A percentile compares a stretch with the other conserved stretches of the same genome.
phyloP scores from a whole-genome alignment of 805 yeast species.

The Ogataea wickerhamii region DNA sequence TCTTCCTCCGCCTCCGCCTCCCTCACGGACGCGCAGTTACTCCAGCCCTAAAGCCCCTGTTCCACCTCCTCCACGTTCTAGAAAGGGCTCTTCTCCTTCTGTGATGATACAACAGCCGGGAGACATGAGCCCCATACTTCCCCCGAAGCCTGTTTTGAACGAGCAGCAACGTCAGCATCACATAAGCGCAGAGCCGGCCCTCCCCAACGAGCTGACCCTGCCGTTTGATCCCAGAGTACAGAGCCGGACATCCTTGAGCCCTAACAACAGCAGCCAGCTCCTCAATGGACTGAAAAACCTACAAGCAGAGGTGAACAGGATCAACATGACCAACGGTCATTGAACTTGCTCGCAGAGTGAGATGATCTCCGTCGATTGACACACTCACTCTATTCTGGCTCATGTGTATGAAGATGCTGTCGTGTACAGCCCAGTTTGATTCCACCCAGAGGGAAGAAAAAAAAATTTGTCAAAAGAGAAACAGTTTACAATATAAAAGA shows the following conservation, averaged over 20 bases:
- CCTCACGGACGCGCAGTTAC: slow-evolving; percentile 13
- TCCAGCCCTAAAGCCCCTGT: slow-evolving; percentile 25
- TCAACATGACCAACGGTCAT: slow-evolving; percentile 32
- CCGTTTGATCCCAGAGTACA: background rate
- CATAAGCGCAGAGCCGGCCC: slow-evolving; percentile 14
- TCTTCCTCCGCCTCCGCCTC: slow-evolving; percentile 30
- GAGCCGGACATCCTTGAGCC: background rate
- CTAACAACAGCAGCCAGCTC: slow-evolving; percentile 36
- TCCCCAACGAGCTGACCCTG: background rate
- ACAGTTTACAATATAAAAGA: no score
- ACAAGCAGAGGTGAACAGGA: slow-evolving; percentile 65
- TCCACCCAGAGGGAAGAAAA: no score
- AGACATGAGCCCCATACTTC: slow-evolving; percentile 22
- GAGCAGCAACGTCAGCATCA: slow-evolving; percentile 28
- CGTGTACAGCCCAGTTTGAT: no score
- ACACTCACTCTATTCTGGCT: no score
- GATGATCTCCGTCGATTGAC: no score
- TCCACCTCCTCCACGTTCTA: slow-evolving; percentile 31
- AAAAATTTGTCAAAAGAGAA: no score
- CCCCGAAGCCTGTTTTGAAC: slow-evolving; percentile 30
- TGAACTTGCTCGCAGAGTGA: no score
- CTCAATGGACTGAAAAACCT: slow-evolving; percentile 62
- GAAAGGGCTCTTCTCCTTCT: slow-evolving; percentile 26
- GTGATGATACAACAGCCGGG: slow-evolving; percentile 6
- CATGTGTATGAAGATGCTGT: no score